Base-by-base conservation (phyloP, 2,329 filamentous ascomycete genomes). In the Xylaria arbuscula region DNA sequence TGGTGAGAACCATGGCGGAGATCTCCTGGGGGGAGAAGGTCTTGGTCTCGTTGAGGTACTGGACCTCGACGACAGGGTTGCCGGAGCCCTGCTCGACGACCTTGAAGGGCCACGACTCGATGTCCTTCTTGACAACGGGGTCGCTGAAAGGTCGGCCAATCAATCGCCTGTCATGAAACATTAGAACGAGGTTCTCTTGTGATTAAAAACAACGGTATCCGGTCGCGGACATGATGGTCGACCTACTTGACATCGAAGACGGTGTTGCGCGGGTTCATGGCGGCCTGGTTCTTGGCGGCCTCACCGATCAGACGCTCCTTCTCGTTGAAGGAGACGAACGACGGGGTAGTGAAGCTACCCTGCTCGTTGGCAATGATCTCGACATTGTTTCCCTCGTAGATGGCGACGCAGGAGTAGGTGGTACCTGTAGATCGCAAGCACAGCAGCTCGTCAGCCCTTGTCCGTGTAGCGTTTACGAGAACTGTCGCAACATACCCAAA, bases 361-460 rank as follows among this genome's bases (percentile, higher is more conserved):
- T 98, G 95, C 90, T 98, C 95, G 87, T 98, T 98, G 92, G 95
- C 95, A 84, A 98, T 98, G 89, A 99, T 99, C 85, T 99, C 96
- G 83, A 98, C 95, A 91, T 97, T 98, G 88, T 89, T 95, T 83
- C 96, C 96, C 87, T 98, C 96, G 87, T 98, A 99, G 85, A 92
- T 97, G 86, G 96, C 96, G 87, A 98, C 96, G 86, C 96, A 99
- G 81, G 96, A 98, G 90, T 99, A 99, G 85, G 96, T 99, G 78
- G 96, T 99, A 85, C 96, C 95, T 98, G 78, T 45, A 32, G 17
- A 53, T 74, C 69, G 38, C 70, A 59, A 11, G 60, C 19, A 40
- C 38, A 45, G 34, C 22, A 32, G 56, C 5, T 45, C 15, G 59
- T 69, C 9, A 68, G 66, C 58, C 36, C 54, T 59, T 53, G 48